Evolutionary conservation across 2,329 filamentous ascomycete genomes (phyloP).

Genomic region (Sclerotinia trifoliorum): DNA sequence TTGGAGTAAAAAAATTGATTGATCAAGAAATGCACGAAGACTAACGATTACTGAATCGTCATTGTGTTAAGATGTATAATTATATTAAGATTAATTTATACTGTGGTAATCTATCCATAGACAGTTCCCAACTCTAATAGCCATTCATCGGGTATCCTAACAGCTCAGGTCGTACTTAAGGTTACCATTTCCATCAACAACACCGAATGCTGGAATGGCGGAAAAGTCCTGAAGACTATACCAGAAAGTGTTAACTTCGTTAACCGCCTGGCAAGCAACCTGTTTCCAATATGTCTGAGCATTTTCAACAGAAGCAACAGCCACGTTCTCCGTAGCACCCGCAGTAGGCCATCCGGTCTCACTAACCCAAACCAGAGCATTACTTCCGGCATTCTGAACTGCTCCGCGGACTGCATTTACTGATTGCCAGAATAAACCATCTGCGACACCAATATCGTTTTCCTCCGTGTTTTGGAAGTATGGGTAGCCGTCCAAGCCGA

Average conservation of each 20-base stretch:
- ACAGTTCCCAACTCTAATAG: background rate
- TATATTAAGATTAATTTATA: conserved; percentile 12
- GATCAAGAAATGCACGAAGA: background rate
- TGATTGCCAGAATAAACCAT: conserved; percentile 51
- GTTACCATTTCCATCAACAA: conserved; percentile 40
- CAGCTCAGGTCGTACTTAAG: conserved; percentile 34
- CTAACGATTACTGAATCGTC: background rate
- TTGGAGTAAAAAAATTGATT: background rate
- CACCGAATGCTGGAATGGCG: conserved; percentile 43
- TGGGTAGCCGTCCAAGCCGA: conserved; percentile 65
- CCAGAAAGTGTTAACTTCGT: conserved; percentile 58
- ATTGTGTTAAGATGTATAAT: background rate
- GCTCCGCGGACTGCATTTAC: conserved; percentile 38
- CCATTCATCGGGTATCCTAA: conserved; percentile 1
- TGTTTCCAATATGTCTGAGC: conserved; percentile 63
- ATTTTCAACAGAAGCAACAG: conserved; percentile 55
- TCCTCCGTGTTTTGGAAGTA: conserved; percentile 60
- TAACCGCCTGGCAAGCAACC: conserved; percentile 58
- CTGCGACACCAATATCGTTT: conserved; percentile 56
- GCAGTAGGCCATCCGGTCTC: conserved; percentile 65
- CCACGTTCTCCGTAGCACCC: conserved; percentile 55
- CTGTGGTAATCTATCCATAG: background rate
- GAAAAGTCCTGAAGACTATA: conserved; percentile 59
- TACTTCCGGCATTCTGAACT: conserved; percentile 46
- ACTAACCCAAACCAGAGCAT: conserved; percentile 59